Percentiles rank a stretch among this genome's conserved stretches.
phyloP scores from a whole-genome alignment of 768 basidiomycete genomes.

The Pholiota conissans region DNA sequence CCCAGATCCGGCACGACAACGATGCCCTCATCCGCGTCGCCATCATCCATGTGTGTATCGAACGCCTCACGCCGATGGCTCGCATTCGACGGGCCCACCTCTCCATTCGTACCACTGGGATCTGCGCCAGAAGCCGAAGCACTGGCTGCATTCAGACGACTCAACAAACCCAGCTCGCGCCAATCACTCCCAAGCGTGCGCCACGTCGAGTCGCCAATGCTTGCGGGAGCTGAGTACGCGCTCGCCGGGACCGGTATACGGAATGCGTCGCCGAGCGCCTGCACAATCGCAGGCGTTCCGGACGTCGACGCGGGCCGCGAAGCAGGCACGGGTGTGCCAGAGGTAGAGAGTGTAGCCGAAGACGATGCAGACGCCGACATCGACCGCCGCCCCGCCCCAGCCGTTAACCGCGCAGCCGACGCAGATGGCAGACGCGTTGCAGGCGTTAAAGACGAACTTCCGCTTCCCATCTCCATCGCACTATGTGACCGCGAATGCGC shows the following conservation, averaged over 20 bases:
- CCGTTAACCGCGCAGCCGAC: not conserved
- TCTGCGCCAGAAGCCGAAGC: not conserved
- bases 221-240: constrained; percentile 39
- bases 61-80: not conserved
- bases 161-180: not conserved
- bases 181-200: constrained; percentile 30
- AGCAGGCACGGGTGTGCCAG: constrained; percentile 1
- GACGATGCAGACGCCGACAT: not conserved
- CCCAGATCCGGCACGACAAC: constrained; percentile 58
- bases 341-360: constrained; percentile 5
- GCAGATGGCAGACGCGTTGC: not conserved
- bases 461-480: no score
- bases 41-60: not conserved
- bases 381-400: not conserved
- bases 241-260: constrained; percentile 37
- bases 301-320: not conserved
- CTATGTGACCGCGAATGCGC: not conserved
- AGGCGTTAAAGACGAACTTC: no score
- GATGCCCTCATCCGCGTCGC: constrained; percentile 30
- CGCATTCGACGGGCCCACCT: not conserved
- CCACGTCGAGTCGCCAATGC: constrained; percentile 47
- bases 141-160: not conserved
- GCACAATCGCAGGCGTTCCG: constrained; percentile 36
- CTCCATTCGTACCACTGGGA: not conserved
- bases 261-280: constrained; percentile 60